Evolutionary conservation across 1,284 basidiomycete genomes (phyloP).

Genomic region (Cryptococcus wingfieldii): DNA sequence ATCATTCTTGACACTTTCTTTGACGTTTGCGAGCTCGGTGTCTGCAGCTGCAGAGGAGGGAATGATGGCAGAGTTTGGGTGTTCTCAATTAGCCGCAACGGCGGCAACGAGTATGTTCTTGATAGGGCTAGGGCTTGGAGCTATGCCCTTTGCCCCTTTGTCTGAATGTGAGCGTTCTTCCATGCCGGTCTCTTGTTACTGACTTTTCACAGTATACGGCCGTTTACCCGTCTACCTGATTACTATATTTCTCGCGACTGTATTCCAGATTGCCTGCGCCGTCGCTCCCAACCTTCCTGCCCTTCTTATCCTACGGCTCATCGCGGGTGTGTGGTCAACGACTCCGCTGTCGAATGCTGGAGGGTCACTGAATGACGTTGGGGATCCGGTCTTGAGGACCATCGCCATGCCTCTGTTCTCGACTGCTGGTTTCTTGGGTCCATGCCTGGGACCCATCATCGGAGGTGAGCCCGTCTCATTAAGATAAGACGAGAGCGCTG

Average conservation of each 20-base stretch:
- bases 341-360: conserved; percentile 26
- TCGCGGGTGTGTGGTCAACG: conserved; percentile 24
- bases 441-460: conserved; percentile 20
- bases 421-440: conserved; percentile 24
- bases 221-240: conserved; percentile 26
- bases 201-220: conserved; percentile 18
- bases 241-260: conserved; percentile 20
- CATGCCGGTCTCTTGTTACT: neutral
- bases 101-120: conserved; percentile 23
- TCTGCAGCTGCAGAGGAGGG: conserved; percentile 18
- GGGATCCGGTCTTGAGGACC: conserved; percentile 18
- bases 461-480: neutral
- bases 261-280: conserved; percentile 24
- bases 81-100: conserved; percentile 16
- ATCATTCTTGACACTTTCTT: conserved; percentile 18
- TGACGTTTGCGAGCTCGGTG: conserved; percentile 24
- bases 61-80: conserved; percentile 23
- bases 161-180: conserved; percentile 20
- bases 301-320: conserved; percentile 22
- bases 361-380: conserved; percentile 25
- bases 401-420: conserved; percentile 21
- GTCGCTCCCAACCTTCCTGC: conserved; percentile 14
- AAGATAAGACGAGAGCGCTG: no score
- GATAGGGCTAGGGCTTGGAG: conserved; percentile 24
- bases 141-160: conserved; percentile 27